phyloP scores from a whole-genome alignment of 148 eudicot species.

The Talinum fruticosum region DNA sequence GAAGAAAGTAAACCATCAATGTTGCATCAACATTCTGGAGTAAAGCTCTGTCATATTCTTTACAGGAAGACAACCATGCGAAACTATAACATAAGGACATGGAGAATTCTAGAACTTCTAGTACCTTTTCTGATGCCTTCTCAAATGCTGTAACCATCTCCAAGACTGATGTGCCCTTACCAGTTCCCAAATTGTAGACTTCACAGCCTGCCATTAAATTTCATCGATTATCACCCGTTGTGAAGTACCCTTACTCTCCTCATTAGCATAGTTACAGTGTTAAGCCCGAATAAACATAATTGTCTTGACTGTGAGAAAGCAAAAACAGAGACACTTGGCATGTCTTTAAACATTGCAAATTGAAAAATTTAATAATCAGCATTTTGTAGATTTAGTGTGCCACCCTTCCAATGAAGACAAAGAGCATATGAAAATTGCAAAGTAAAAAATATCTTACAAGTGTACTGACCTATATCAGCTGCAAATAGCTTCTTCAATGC shows the following conservation, averaged over 20 bases:
- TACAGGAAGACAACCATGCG: not conserved
- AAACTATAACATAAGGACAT: not conserved
- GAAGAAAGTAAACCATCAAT: no score
- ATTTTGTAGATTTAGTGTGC: not conserved
- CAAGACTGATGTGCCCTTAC: conserved; percentile 21
- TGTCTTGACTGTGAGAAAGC: not conserved
- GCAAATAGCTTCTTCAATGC: conserved; percentile 74
- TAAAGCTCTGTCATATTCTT: not conserved
- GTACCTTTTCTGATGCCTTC: conserved; percentile 53
- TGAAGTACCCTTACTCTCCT: not conserved
- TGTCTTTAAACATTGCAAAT: not conserved
- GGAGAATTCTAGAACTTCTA: not conserved
- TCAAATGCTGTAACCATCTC: conserved; percentile 99
- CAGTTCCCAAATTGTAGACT: conserved; percentile 53
- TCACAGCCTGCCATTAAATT: conserved; percentile 66
- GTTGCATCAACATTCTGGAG: not conserved
- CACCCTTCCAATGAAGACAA: not conserved
- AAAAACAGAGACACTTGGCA: not conserved
- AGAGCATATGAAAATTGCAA: not conserved
- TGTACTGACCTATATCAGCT: conserved; percentile 56
- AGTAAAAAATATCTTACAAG: not conserved
- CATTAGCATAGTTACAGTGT: not conserved
- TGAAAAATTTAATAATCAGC: not conserved
- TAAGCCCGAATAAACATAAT: not conserved
- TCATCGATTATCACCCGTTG: not conserved